These are phyloP conservation scores for Pseudogymnoascus sp. DNA, from an alignment of 2,329 filamentous ascomycete genomes.

Conservation along the genomic window DNA sequence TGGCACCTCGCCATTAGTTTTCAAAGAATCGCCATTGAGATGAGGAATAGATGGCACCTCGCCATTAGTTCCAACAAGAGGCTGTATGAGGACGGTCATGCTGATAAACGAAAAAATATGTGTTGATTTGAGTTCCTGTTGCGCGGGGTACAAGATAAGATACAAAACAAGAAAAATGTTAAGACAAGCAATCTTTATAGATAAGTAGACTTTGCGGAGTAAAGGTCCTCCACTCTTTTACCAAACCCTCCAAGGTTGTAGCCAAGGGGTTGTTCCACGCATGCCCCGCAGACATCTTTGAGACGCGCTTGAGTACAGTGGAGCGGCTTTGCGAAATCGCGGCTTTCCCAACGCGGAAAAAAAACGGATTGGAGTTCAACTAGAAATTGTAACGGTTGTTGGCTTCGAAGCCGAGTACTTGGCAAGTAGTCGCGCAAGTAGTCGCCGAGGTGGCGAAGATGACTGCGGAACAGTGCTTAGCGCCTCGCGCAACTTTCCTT, in stretches of 20 bases:
- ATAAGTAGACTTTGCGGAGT: not conserved
- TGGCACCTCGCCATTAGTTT: not conserved
- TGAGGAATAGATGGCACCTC: not conserved
- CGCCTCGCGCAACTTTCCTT: not conserved
- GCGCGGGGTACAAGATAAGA: constrained; percentile 1
- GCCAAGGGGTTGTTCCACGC: not conserved
- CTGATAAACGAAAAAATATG: not conserved
- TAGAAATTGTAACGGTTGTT: not conserved
- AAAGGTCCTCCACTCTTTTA: not conserved
- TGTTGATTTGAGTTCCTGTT: not conserved
- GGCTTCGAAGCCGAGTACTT: not conserved
- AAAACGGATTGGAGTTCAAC: not conserved
- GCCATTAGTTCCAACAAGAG: not conserved
- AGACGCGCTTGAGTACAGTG: not conserved
- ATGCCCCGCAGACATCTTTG: not conserved
- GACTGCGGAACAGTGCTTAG: not conserved
- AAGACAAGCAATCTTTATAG: not conserved
- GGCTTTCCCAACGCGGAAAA: not conserved
- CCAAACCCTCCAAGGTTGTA: not conserved
- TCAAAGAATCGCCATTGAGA: not conserved
- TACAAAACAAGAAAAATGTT: not conserved
- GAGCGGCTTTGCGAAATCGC: not conserved
- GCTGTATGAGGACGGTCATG: not conserved
- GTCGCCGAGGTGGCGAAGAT: not conserved
- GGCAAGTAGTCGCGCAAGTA: not conserved